Evolutionary conservation across 2,329 filamentous ascomycete genomes (phyloP), one percentile per base, ranked within the genome.

Genomic region (Claviceps monticola): DNA sequence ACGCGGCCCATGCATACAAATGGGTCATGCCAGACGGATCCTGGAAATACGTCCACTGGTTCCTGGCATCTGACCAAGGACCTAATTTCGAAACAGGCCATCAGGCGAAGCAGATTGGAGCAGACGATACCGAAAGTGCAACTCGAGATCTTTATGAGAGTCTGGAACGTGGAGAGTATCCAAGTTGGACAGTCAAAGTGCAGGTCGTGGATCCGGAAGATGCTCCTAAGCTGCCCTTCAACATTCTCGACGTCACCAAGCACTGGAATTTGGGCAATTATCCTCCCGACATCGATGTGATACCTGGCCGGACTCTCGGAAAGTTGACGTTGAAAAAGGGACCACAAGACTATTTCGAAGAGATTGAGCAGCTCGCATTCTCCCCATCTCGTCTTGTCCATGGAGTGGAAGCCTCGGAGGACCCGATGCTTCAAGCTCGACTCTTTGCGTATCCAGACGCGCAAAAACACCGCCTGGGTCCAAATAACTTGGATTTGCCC

Each of bases 201-300:
- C 83, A 86, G 64, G 72, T 78, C 5, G 72, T 85, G 54, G 76
- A 73, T 17, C 80, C 80, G 1, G 75, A 79, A 55, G 72, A 84
- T 57, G 80, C 80, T 2, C 74, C 82, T 60, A 72, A 74, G 53
- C 79, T 78, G 61, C 70, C 70, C 43, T 81, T 75, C 71, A 82
- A 81, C 64, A 69, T 85, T 55, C 83, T 87, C 55, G 83, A 86
- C 60, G 67, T 84, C 55, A 86, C 83, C 49, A 83, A 85, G 66
- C 74, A 82, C 58, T 85, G 82, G 81, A 82, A 82, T 2, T 78
- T 84, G 54, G 68, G 65, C 21, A 73, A 82, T 46, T 50, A 50
- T 11, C 48, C 48, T 9, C 39, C 17, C 2, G 39, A 37, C 34
- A 37, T 50, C 2, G 23, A 39, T 11, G 34, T 38, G 6, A 78